phyloP scores from a whole-genome alignment of 306 rosid genomes.

The Herpetospermum pedunculosum region DNA sequence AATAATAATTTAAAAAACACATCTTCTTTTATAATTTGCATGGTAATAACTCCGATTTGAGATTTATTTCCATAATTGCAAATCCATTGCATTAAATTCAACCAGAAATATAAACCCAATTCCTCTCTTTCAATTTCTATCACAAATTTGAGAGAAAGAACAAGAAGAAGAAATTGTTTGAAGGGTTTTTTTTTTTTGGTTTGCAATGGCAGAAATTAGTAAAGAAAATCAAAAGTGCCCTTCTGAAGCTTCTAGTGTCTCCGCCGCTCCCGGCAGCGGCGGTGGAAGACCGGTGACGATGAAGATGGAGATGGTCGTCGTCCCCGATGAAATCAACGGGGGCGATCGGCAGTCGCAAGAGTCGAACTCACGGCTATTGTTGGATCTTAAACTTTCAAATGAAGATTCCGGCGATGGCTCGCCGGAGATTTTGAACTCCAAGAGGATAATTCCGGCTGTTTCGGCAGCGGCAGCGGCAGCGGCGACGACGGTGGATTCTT shows the following conservation, averaged over 20 bases:
- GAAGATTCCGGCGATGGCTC: conserved; percentile 7
- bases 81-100: conserved; percentile 21
- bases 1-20: background rate
- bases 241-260: conserved; percentile 35
- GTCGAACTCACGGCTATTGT: conserved; percentile 11
- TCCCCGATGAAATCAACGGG: background rate
- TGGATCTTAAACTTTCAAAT: conserved; percentile 29
- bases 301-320: conserved; percentile 5
- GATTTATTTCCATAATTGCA: conserved; percentile 23
- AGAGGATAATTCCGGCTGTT: background rate
- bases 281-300: background rate
- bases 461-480: background rate
- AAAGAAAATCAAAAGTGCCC: background rate
- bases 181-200: background rate
- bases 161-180: background rate
- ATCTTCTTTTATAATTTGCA: background rate
- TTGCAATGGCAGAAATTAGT: conserved; percentile 20
- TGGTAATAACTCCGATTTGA: conserved; percentile 12
- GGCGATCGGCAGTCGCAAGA: conserved; percentile 4
- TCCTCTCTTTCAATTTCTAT: background rate
- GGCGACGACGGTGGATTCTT: background rate
- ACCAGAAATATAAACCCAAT: conserved; percentile 22
- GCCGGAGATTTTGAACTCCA: conserved; percentile 18
- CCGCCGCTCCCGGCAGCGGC: conserved; percentile 18
- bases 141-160: background rate